A percentile compares a stretch with the other conserved stretches of the same genome.
These are phyloP conservation scores for Penicillium olsonii DNA, from an alignment of 2,329 filamentous ascomycete species.

Conservation along the genomic window DNA sequence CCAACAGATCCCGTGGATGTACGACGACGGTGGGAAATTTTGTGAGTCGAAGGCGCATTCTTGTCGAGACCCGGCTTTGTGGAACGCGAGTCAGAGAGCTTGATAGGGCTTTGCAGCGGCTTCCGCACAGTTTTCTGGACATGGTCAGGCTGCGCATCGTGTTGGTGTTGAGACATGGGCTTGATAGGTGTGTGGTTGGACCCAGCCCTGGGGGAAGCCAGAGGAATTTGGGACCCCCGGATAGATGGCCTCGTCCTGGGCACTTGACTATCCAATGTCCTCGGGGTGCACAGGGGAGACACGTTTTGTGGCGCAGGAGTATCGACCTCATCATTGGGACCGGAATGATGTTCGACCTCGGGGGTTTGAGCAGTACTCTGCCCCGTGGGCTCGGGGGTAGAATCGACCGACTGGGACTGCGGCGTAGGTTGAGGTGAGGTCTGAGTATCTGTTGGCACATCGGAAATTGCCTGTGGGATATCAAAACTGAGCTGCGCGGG, in stretches of 20 bases:
- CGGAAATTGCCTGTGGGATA: not conserved
- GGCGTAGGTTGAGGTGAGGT: not conserved
- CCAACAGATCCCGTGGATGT: conserved; percentile 33
- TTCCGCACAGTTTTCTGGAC: conserved; percentile 18
- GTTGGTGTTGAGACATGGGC: not conserved
- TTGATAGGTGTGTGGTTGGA: not conserved
- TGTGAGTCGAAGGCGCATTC: conserved; percentile 12
- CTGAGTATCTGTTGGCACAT: not conserved
- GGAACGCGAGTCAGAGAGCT: conserved; percentile 29
- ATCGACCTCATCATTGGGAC: not conserved
- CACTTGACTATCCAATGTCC: not conserved
- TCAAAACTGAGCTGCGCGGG: not conserved
- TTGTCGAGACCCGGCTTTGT: conserved; percentile 24
- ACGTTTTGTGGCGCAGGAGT: not conserved
- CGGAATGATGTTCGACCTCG: too few relatives aligned
- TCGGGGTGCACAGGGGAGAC: conserved; percentile 1
- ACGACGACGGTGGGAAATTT: conserved; percentile 20
- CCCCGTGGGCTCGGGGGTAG: not conserved
- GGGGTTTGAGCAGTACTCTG: not conserved
- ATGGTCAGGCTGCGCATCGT: conserved; percentile 10
- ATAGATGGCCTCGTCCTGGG: not conserved
- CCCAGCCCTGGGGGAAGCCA: conserved; percentile 3
- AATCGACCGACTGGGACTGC: not conserved
- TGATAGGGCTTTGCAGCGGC: conserved; percentile 37
- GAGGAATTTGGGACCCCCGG: conserved; percentile 2